phyloP scores from a whole-genome alignment of 176 grass and related monocot species.

The Metroxylon sagu region DNA sequence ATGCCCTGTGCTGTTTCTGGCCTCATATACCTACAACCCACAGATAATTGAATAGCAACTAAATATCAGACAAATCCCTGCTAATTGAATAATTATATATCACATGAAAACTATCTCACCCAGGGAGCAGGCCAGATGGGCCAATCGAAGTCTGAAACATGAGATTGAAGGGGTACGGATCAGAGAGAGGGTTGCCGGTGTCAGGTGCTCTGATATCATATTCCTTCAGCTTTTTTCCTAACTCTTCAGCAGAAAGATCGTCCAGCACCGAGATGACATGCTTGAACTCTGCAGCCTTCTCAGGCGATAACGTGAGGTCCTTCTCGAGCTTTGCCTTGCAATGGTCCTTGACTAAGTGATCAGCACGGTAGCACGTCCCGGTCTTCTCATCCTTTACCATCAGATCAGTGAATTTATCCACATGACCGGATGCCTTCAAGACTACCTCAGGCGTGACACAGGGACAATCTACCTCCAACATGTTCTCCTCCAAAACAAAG shows the following conservation, averaged over 20 bases:
- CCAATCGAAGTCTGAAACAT: constrained; percentile 92
- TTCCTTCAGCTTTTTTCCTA: constrained; percentile 63
- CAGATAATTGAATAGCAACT: not conserved
- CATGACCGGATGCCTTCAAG: constrained; percentile 74
- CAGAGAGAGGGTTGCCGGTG: constrained; percentile 62
- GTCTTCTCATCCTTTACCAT: constrained; percentile 92
- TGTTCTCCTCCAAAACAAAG: constrained; percentile 78
- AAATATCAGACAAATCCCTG: no score
- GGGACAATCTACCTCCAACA: constrained; percentile 83
- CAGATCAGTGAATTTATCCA: constrained; percentile 80
- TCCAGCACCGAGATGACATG: constrained; percentile 50
- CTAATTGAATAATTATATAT: not conserved
- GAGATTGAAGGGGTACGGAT: constrained; percentile 82
- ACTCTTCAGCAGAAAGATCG: constrained; percentile 54
- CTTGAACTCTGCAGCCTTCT: constrained; percentile 50
- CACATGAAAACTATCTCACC: constrained; percentile 37
- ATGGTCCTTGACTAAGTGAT: constrained; percentile 66
- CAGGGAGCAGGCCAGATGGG: constrained; percentile 54
- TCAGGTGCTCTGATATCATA: constrained; percentile 67
- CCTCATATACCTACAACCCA: constrained; percentile 67
- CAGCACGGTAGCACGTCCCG: constrained; percentile 71
- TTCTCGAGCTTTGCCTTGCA: constrained; percentile 89
- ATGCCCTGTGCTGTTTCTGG: constrained; percentile 82
- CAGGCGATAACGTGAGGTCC: constrained; percentile 44
- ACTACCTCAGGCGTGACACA: constrained; percentile 69